These are phyloP conservation scores for Solanum arcanum DNA, from an alignment of 257 asterid species.

Conservation along the genomic window DNA sequence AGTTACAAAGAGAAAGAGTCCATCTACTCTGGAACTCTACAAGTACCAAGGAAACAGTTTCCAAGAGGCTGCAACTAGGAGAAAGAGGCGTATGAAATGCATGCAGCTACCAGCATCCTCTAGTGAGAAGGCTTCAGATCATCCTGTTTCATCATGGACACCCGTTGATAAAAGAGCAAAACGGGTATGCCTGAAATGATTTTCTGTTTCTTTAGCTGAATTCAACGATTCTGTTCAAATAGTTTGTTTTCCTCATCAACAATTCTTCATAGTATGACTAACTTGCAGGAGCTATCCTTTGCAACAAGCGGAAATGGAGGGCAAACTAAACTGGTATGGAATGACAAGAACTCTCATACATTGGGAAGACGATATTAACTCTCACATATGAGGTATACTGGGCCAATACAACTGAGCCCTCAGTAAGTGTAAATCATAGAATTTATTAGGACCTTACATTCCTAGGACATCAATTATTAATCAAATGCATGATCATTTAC, in stretches of 20 bases:
- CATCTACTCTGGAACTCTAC: conserved; percentile 66
- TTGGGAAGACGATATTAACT: conserved; percentile 33
- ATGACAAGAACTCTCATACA: conserved; percentile 31
- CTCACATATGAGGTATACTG: not conserved
- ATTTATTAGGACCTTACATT: not conserved
- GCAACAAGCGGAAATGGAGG: conserved; percentile 70
- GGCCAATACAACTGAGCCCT: not conserved
- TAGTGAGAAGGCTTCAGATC: conserved; percentile 36
- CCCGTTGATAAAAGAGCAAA: conserved; percentile 85
- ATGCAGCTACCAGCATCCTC: conserved; percentile 27
- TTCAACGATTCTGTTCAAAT: not conserved
- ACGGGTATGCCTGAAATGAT: conserved; percentile 35
- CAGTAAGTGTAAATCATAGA: not conserved
- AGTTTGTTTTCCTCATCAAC: not conserved
- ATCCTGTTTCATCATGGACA: conserved; percentile 43
- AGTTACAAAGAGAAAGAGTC: conserved; percentile 62
- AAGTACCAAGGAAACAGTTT: conserved; percentile 54
- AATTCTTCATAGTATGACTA: conserved; percentile 1
- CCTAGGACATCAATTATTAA: not conserved
- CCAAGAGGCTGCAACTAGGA: conserved; percentile 32
- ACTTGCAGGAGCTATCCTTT: conserved; percentile 72
- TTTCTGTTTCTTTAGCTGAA: not conserved
- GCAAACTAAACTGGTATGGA: conserved; percentile 85
- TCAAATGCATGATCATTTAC: not conserved
- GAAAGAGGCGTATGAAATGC: conserved; percentile 42